Conservation (phyloP, 2,329 filamentous ascomycete genomes). For the Trichoderma afroharzianum region DNA sequence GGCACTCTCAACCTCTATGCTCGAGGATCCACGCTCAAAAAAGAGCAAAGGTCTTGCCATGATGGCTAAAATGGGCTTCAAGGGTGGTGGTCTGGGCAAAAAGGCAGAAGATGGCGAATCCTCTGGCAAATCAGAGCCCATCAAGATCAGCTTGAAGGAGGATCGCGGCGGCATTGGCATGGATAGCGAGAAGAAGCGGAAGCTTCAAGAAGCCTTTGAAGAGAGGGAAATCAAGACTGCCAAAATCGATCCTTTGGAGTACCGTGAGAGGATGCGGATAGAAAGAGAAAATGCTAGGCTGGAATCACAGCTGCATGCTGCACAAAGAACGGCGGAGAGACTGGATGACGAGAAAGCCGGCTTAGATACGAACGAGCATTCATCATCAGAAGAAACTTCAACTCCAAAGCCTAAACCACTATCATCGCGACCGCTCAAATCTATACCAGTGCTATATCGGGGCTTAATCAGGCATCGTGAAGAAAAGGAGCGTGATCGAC, state of each 20-base stretch:
- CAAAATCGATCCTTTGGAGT: conserved; percentile 64
- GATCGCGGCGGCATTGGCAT: conserved; percentile 79
- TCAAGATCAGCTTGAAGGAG: conserved; percentile 73
- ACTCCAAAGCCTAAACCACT: conserved; percentile 35
- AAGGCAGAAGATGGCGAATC: conserved; percentile 45
- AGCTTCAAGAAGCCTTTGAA: conserved; percentile 60
- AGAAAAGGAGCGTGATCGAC: conserved; percentile 63
- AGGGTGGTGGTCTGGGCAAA: conserved; percentile 68
- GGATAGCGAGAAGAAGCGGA: conserved; percentile 79
- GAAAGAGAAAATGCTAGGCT: conserved; percentile 66
- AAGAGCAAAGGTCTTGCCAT: conserved; percentile 87
- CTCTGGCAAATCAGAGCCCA: conserved; percentile 57
- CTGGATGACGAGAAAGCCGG: conserved; percentile 57
- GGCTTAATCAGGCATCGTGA: conserved; percentile 67
- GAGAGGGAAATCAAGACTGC: conserved; percentile 54
- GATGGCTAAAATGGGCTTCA: conserved; percentile 96
- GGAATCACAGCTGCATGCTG: conserved; percentile 69
- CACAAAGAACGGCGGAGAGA: conserved; percentile 78
- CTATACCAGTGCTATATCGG: conserved; percentile 76
- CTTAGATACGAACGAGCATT: conserved; percentile 5
- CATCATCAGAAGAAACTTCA: conserved; percentile 22
- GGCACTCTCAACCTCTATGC: conserved; percentile 69
- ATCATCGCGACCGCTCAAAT: conserved; percentile 53
- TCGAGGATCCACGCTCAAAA: conserved; percentile 53
- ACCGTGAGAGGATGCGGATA: conserved; percentile 65